Conservation (phyloP, 2,329 filamentous ascomycete species). For the Penicillium paneum region DNA sequence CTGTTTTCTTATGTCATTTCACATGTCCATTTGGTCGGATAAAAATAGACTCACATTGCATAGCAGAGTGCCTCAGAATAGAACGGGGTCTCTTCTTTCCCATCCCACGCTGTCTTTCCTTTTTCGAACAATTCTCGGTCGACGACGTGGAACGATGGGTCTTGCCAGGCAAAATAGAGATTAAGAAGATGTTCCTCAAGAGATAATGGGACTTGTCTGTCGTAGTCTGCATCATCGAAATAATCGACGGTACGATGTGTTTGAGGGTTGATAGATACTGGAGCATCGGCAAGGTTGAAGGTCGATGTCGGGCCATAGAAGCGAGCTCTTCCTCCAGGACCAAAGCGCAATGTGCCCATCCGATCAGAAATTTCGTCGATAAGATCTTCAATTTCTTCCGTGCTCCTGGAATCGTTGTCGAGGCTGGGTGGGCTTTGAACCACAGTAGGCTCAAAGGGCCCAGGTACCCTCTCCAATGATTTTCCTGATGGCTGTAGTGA, state of each 20-base stretch:
- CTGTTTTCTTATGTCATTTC: slow-evolving; percentile 6
- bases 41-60: slow-evolving; percentile 22
- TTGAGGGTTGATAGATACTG: slow-evolving; percentile 3
- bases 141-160: slow-evolving; percentile 37
- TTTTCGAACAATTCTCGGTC: slow-evolving; percentile 29
- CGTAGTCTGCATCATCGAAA: slow-evolving; percentile 22
- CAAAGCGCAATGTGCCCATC: slow-evolving; percentile 34
- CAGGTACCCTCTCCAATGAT: background rate
- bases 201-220: slow-evolving; percentile 24
- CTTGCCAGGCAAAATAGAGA: slow-evolving; percentile 44
- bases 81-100: slow-evolving; percentile 18
- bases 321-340: slow-evolving; percentile 30
- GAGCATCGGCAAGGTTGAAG: slow-evolving; percentile 25
- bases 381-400: slow-evolving; percentile 24
- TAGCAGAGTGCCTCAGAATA: slow-evolving; percentile 28
- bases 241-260: background rate
- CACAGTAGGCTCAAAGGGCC: background rate
- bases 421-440: slow-evolving; percentile 3
- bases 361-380: slow-evolving; percentile 33
- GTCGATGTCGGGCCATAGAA: slow-evolving; percentile 38
- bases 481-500: background rate
- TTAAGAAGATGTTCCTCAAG: slow-evolving; percentile 37
- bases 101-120: slow-evolving; percentile 14
- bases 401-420: background rate
- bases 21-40: background rate